Evolutionary conservation across 1,284 basidiomycete genomes (phyloP), one percentile per base, ranked within the genome.

Genomic region (Trichosporon coremiiforme): DNA sequence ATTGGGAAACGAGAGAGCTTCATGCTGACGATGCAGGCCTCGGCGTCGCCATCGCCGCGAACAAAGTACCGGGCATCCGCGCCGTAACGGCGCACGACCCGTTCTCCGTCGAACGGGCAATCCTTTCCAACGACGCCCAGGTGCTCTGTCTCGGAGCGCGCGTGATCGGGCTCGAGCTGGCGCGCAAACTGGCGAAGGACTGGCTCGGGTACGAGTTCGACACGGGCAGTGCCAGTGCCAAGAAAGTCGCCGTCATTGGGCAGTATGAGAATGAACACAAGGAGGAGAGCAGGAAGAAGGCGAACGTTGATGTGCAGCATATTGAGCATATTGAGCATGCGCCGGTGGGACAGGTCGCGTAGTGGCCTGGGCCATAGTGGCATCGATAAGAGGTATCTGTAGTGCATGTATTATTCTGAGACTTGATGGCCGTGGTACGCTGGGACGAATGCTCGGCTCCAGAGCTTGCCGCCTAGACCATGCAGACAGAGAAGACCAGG

Each of bases 121-220:
- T 85, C 65, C 80, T 85, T 55, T 82, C 79, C 63, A 85, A 85
- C 74, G 80, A 85, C 73, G 83, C 82, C 29, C 85, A 85, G 75
- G 80, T 85, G 25, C 77, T 85, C 7, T 84, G 83, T 77, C 79
- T 85, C 69, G 85, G 85, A 36, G 84, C 85, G 74, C 74, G 85
- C 17, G 85, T 85, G 22, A 79, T 85, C 35, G 85, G 85, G 13
- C 74, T 84, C 41, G 84, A 85, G 72, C 76, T 85, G 17, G 81
- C 83, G 7, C 75, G 83, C 66, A 80, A 82, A 66, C 75, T 85
- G 20, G 82, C 81, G 4, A 76, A 77, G 70, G 84, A 85, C 68
- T 85, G 84, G 84, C 75, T 85, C 33, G 81, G 82, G 9, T 83
- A 85, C 75, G 77, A 75, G 38, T 85, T 85, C 62, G 85, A 85